Percentiles rank a stretch among this genome's conserved stretches.
Evolutionary conservation across 345 rosid species (phyloP).

Genomic region (Durio zibethinus): DNA sequence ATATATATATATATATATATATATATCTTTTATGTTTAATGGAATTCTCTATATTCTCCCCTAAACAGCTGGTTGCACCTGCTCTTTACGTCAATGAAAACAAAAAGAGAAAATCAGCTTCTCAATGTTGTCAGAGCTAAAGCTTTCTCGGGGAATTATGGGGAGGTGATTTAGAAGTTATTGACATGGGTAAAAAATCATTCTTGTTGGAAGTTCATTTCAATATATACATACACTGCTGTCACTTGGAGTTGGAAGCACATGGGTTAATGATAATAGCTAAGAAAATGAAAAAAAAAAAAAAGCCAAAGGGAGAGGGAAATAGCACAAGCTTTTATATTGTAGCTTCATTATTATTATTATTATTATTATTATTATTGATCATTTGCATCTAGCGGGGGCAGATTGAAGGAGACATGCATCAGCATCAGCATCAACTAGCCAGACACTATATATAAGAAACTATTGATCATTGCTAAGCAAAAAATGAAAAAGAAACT

Average conservation of each 20-base stretch:
- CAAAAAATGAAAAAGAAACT: too few species aligned
- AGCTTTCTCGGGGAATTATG: background rate
- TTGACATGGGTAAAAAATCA: background rate
- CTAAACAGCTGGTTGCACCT: conserved; percentile 13
- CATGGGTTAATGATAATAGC: background rate
- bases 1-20: background rate
- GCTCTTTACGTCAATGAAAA: background rate
- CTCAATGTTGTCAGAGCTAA: conserved; percentile 5
- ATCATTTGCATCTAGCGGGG: conserved; percentile 4
- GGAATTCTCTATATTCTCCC: conserved; percentile 1
- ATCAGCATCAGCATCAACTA: conserved; percentile 11
- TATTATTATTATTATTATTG: background rate
- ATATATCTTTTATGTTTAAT: background rate
- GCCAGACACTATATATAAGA: background rate
- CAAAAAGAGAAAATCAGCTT: background rate
- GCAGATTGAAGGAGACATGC: conserved; percentile 7
- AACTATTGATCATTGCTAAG: too few species aligned
- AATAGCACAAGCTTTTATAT: background rate
- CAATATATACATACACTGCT: background rate
- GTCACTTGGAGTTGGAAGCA: conserved; percentile 5
- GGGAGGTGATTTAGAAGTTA: background rate
- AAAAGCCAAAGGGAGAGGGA: background rate
- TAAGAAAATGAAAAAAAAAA: background rate
- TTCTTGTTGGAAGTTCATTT: conserved; percentile 12
- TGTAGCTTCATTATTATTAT: background rate